Evolutionary conservation across 1,139 yeast species (phyloP), one percentile per base, ranked within the genome.

Genomic region (Suhomyces atakaporum): DNA sequence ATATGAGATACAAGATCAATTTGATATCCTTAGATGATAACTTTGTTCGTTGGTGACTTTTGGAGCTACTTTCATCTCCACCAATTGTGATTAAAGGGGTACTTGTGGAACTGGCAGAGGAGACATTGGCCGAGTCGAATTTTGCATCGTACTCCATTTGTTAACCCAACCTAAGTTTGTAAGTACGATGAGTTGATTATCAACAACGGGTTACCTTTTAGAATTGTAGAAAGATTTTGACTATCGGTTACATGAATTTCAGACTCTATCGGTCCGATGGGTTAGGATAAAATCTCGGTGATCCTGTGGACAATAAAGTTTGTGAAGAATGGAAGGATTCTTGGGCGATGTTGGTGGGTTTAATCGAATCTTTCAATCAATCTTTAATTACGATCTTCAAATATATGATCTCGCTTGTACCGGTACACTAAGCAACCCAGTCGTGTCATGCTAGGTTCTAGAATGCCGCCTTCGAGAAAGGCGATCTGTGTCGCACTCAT

Each of bases 1-100:
- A 52, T 9, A 64, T 63, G 27, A 65, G 50, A 36, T 53, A 62
- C 11, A 65, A 48, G 6, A 66, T 62, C 12, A 65, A 45, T 38
- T 51, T 51, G 11, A 65, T 58, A 39, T 66, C 71, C 27, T 51
- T 50, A 11, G 47, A 35, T 2, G 63, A 54, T 22, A 66, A 45
- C 43, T 64, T 65, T 1, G 64, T 51, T 27, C 70, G n/a, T n/a
- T n/a, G 38, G 20, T 37, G 47, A 11, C 16, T 20, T 8, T 32
- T 18, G 8, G 8, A 18, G 31, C 9, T 3, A 15, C 22, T 16
- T 24, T 34, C n/a, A 15, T 27, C 28, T 6, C 22, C 31, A 20
- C 22, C 25, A 14, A 19, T 9, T 2, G 29, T 14, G 16, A 25
- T 11, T 7, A 21, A 18, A 14, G 31, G 38, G n/a, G 35, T 38